These are phyloP conservation scores for Acanthamoeba quina DNA, from an alignment of 208 protist species.

Conservation along the genomic window DNA sequence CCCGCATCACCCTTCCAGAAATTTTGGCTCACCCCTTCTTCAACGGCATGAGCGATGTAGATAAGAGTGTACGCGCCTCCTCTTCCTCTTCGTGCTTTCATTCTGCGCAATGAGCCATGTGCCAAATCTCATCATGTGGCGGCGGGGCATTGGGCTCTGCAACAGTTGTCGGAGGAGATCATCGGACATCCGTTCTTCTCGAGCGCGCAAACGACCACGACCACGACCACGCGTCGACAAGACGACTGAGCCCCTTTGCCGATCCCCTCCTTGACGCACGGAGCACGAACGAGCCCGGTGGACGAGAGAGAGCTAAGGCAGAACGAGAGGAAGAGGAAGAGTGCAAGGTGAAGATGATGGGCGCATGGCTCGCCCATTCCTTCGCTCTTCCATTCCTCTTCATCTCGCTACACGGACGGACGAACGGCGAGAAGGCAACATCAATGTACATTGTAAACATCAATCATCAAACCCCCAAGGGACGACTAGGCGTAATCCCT, in stretches of 20 bases:
- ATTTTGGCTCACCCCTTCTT: constrained; percentile 50
- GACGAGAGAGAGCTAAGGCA: background rate
- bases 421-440: background rate
- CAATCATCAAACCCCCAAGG: too few relatives aligned
- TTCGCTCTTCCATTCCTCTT: background rate
- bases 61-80: background rate
- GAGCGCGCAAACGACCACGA: background rate
- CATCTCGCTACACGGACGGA: background rate
- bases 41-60: constrained; percentile 12
- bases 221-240: background rate
- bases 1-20: constrained; percentile 29
- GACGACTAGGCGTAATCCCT: too few relatives aligned
- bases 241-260: background rate
- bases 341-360: too few relatives aligned
- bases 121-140: background rate
- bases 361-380: background rate
- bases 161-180: constrained; percentile 12
- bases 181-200: background rate
- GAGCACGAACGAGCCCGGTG: background rate
- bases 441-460: background rate
- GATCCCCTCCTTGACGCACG: background rate
- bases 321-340: background rate
- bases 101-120: background rate
- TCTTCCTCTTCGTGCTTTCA: too few relatives aligned
- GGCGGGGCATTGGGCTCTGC: background rate